These are phyloP conservation scores for Phytophthora palmivora DNA, from an alignment of 352 stramenopile genomes.

Conservation along the genomic window DNA sequence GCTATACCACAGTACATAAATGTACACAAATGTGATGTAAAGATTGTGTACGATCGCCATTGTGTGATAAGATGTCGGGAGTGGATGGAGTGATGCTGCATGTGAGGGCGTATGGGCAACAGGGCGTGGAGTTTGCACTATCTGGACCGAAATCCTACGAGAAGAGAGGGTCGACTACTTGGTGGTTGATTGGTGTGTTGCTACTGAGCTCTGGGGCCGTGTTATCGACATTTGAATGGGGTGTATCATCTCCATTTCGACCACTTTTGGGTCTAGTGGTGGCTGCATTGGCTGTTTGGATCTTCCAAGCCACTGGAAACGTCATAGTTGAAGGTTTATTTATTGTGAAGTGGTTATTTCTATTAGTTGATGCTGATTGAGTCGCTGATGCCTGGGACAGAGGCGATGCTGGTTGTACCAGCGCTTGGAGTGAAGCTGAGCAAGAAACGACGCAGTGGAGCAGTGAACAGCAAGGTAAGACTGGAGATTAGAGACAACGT, in stretches of 20 bases:
- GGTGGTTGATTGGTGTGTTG: constrained; percentile 24
- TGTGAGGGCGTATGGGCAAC: constrained; percentile 54
- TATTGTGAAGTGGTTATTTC: not conserved
- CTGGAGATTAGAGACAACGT: not conserved
- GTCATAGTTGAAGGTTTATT: constrained; percentile 41
- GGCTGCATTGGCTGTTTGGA: constrained; percentile 18
- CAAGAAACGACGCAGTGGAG: constrained; percentile 60
- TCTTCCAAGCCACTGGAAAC: constrained; percentile 25
- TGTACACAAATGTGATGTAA: constrained; percentile 11
- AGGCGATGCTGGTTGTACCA: constrained; percentile 80
- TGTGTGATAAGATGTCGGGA: constrained; percentile 20
- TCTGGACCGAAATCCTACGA: constrained; percentile 18
- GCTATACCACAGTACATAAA: not conserved
- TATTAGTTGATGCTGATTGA: constrained; percentile 3
- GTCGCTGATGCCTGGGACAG: constrained; percentile 31
- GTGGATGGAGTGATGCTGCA: constrained; percentile 50
- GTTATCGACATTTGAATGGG: constrained; percentile 28
- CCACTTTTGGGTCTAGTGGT: constrained; percentile 24
- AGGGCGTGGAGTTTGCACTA: constrained; percentile 67
- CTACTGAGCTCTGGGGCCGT: constrained; percentile 21
- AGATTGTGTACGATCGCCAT: constrained; percentile 4
- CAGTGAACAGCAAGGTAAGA: constrained; percentile 30
- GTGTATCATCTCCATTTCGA: constrained; percentile 25
- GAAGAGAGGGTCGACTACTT: constrained; percentile 15
- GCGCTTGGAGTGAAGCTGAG: constrained; percentile 76